phyloP scores from a whole-genome alignment of 306 rosid species.

The Heteromeles arbutifolia region DNA sequence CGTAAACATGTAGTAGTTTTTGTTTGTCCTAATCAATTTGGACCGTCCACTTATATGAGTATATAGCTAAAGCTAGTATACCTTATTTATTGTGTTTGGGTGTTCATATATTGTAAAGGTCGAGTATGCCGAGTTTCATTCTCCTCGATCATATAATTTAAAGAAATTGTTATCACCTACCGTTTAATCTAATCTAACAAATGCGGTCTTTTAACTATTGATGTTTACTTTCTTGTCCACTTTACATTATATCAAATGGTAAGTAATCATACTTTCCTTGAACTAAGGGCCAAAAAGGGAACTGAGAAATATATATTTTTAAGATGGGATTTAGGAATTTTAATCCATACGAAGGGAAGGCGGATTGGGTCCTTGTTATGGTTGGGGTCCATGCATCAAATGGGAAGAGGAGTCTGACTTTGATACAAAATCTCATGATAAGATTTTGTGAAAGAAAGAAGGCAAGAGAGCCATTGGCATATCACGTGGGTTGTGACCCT shows the following conservation, averaged over 20 bases:
- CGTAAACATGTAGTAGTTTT: constrained; percentile 11
- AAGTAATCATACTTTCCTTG: not conserved
- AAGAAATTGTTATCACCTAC: not conserved
- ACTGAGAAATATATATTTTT: not conserved
- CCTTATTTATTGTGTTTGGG: not conserved
- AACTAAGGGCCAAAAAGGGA: not conserved
- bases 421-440: constrained; percentile 44
- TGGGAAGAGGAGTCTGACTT: constrained; percentile 30
- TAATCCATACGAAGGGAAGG: not conserved
- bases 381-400: constrained; percentile 14
- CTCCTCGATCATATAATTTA: too few relatives aligned
- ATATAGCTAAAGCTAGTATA: not conserved
- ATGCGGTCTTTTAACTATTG: too few relatives aligned
- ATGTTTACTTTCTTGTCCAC: not conserved
- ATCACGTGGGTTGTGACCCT: constrained; percentile 84
- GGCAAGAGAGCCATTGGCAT: constrained; percentile 43
- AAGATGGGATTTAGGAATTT: not conserved
- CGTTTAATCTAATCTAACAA: not conserved
- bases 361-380: not conserved
- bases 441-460: constrained; percentile 36
- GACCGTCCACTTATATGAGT: not conserved
- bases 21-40: not conserved
- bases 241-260: not conserved
- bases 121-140: not conserved
- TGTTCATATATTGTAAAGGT: constrained; percentile 2